Evolutionary conservation across 2,329 filamentous ascomycete species (phyloP).

Genomic region (Rachicladosporium sp.): DNA sequence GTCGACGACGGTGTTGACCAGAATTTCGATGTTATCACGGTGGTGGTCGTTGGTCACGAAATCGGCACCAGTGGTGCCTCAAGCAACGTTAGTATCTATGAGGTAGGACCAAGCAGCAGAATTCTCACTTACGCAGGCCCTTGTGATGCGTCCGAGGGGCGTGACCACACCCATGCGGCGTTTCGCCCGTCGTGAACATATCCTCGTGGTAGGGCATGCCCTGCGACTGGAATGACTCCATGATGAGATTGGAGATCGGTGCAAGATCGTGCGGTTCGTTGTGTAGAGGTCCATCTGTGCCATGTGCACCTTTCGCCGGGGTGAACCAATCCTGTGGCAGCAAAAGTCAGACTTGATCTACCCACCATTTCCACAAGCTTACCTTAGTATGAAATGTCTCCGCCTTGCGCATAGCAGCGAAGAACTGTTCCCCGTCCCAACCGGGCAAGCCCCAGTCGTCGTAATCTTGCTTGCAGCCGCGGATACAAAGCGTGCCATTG

Average conservation of each 20-base stretch:
- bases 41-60: constrained; percentile 33
- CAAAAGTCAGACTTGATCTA: too few species aligned
- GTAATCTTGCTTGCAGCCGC: constrained; percentile 32
- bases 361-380: too few species aligned
- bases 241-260: constrained; percentile 13
- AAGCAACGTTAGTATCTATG: too few species aligned
- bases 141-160: constrained; percentile 40
- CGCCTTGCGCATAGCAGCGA: constrained; percentile 18
- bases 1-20: constrained; percentile 36
- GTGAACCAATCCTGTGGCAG: constrained; percentile 13
- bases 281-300: constrained; percentile 14
- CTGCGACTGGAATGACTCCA: constrained; percentile 16
- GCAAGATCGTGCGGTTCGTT: constrained; percentile 31
- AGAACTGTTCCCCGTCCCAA: constrained; percentile 19
- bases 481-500: constrained; percentile 34
- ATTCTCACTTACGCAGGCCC: constrained; percentile 25
- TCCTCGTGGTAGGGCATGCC: constrained; percentile 17
- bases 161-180: constrained; percentile 45
- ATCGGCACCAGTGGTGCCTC: constrained; percentile 40
- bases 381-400: too few species aligned
- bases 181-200: constrained; percentile 28
- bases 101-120: too few species aligned
- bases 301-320: constrained; percentile 14
- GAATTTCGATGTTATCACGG: constrained; percentile 35
- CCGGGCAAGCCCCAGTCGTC: constrained; percentile 19